Percentiles rank a stretch among this genome's conserved stretches.
Conservation (phyloP, 495 filamentous ascomycete species). For the Cladorrhinum samala region DNA sequence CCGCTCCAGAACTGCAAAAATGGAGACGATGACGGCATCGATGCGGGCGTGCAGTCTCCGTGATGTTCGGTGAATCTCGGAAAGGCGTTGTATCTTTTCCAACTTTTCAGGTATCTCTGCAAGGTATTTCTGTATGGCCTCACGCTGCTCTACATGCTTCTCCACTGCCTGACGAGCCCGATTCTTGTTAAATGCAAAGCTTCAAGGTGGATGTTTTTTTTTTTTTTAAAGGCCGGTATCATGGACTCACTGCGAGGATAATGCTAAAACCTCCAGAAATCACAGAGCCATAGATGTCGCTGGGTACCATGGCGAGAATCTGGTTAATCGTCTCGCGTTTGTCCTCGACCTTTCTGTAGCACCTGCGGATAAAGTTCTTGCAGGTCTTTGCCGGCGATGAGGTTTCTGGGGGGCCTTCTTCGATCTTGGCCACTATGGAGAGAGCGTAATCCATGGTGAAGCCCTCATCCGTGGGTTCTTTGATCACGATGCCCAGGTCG, state of each 20-base stretch:
- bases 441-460: conserved; percentile 13
- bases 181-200: background rate
- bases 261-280: conserved; percentile 17
- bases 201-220: background rate
- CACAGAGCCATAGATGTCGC: conserved; percentile 15
- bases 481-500: conserved; percentile 12
- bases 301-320: conserved; percentile 12
- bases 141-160: conserved; percentile 8
- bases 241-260: conserved; percentile 10
- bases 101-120: conserved; percentile 13
- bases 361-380: conserved; percentile 12
- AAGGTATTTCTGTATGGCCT: conserved; percentile 6
- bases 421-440: conserved; percentile 2
- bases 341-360: conserved; percentile 7
- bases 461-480: conserved; percentile 4
- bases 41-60: conserved; percentile 1
- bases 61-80: conserved; percentile 2
- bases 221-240: background rate
- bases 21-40: conserved; percentile 11
- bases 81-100: conserved; percentile 6
- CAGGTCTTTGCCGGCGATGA: background rate
- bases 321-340: background rate
- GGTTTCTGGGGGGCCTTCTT: conserved; percentile 2
- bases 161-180: conserved; percentile 13
- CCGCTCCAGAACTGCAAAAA: conserved; percentile 13